These are phyloP conservation scores for Fagus crenata DNA, from an alignment of 306 rosid genomes.

Conservation along the genomic window DNA sequence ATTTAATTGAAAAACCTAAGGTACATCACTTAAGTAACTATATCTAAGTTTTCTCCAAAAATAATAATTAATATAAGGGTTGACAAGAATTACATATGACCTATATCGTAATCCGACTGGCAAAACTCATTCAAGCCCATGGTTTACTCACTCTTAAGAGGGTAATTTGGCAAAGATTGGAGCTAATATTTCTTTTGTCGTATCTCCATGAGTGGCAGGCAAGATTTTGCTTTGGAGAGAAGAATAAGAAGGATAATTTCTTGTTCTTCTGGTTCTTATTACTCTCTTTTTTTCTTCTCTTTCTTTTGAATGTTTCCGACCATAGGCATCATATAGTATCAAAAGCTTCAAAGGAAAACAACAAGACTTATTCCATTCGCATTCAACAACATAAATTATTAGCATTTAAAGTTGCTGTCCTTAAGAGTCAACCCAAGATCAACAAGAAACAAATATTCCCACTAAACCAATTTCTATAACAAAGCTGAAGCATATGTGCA, in stretches of 20 bases:
- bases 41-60: too few species aligned
- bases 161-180: neutral
- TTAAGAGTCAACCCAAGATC: neutral
- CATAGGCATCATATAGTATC: neutral
- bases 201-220: slow-evolving; percentile 15
- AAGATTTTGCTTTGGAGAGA: slow-evolving; percentile 9
- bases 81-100: too few species aligned
- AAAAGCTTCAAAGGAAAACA: neutral
- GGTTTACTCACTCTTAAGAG: neutral
- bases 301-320: neutral
- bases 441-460: neutral
- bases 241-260: neutral
- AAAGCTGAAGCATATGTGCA: slow-evolving; percentile 2
- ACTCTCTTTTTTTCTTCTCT: neutral
- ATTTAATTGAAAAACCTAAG: too few species aligned
- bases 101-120: too few species aligned
- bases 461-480: neutral
- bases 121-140: too few species aligned
- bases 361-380: neutral
- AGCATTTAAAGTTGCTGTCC: neutral
- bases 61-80: too few species aligned
- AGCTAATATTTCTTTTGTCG: neutral
- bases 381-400: neutral
- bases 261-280: neutral
- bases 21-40: too few species aligned